Evolutionary conservation across 208 protist genomes (phyloP), one percentile per base, ranked within the genome.

Genomic region (Strigomonas oncopelti): DNA sequence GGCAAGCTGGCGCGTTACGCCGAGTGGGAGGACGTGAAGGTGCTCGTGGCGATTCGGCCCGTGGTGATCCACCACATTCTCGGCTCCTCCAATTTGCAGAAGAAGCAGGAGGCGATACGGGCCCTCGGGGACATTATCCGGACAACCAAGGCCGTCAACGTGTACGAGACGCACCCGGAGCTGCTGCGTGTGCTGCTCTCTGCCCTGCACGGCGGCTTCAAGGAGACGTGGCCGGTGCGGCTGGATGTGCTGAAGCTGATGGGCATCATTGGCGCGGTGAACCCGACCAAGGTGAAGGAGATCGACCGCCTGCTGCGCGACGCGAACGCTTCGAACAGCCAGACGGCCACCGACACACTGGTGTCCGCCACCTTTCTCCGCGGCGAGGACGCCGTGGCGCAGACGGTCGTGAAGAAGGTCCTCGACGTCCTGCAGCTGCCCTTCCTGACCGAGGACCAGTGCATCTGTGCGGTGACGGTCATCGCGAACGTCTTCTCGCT

Each of bases 201-300:
- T 20, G 81, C 87, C 7, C 70, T 96, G 45, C 88, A 93, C 64
- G 89, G 88, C 51, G 82, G 87, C 42, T 93, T 92, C 62, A 94
- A 96, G 70, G 89, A 96, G 67, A 82, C 83, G 48, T 93, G 86
- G 85, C 85, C 84, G 38, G 81, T 96, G n/a, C 84, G 89, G 42
- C 71, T 83, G 57, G 91, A 96, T 71, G 88, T 94, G 48, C 74
- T 96, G 36, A 85, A 92, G 72, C 75, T 96, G 71, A 91, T 96
- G 83, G 91, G 91, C 59, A 87, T 93, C 61, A 90, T 96, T 65
- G 91, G 91, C 9, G 91, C 91, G 0, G 80, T 96, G 7, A 82
- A 93, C 65, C 91, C 91, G 25, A 77, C 90, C 42, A 75, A 72
- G 22, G 84, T 91, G 55, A 96, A 93, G 69, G 83, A 90, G 64